These are phyloP conservation scores for Chamaenerion angustifolium DNA, from an alignment of 345 rosid genomes.

Conservation along the genomic window DNA sequence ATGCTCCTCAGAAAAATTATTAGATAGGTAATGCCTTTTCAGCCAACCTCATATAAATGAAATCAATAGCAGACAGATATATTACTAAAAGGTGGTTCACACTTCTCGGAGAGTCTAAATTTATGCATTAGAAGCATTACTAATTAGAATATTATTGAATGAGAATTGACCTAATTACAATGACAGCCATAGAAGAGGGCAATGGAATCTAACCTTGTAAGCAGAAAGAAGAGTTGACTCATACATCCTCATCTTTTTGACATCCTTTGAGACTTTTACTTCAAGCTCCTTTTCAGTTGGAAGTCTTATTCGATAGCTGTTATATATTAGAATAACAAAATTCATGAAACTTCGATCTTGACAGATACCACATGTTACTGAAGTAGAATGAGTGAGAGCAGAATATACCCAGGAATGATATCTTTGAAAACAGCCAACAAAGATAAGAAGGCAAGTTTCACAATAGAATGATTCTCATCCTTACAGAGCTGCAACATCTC, in stretches of 20 bases:
- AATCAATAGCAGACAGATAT: too few species aligned
- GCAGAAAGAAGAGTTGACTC: slow-evolving; percentile 68
- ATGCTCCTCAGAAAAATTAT: too few species aligned
- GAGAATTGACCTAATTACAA: background rate
- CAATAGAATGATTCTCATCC: slow-evolving; percentile 44
- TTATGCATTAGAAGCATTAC: too few species aligned
- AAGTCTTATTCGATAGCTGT: slow-evolving; percentile 91
- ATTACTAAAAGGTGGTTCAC: too few species aligned
- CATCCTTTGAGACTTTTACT: slow-evolving; percentile 95
- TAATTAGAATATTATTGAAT: background rate
- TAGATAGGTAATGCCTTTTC: too few species aligned
- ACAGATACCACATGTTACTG: background rate
- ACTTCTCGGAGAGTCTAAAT: too few species aligned
- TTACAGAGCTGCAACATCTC: slow-evolving; percentile 56
- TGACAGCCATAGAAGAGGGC: background rate
- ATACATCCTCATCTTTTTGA: slow-evolving; percentile 72
- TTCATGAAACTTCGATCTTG: background rate
- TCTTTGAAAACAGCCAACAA: slow-evolving; percentile 87
- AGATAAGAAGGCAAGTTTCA: slow-evolving; percentile 64
- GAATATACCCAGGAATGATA: slow-evolving; percentile 75
- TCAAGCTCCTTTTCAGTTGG: slow-evolving; percentile 94
- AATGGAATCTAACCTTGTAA: slow-evolving; percentile 52
- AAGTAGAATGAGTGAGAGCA: background rate
- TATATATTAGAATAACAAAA: slow-evolving; percentile 3
- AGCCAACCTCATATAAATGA: too few species aligned